Base-by-base conservation (phyloP, 495 filamentous ascomycete species). In the Aspergillus hancockii region DNA sequence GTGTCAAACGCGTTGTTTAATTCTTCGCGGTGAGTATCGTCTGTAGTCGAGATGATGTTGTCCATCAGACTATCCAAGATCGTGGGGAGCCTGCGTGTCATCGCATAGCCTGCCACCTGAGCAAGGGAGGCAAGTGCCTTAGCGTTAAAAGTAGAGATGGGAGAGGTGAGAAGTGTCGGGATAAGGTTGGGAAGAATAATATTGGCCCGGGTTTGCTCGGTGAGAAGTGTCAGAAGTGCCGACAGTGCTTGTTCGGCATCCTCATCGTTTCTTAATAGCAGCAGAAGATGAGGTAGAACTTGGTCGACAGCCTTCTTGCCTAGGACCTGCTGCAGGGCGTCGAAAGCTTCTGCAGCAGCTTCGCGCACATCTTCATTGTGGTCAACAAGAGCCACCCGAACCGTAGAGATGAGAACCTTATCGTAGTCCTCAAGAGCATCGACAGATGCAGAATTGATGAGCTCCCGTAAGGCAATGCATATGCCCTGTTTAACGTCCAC, bases 401-500 rank as follows among this genome's bases (percentile, higher is more conserved):
- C 90, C 46, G 97, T 92, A 12, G 91, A 92, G 58, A 98, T 96
- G 34, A 98, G 83, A 4, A 90, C 91, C 79, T 92, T 93, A 71
- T 98, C 94, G 68, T 94, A 93, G 58, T 96, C 93, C 70, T 96
- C 92, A 28, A 98, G 81, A 23, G 90, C 85, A 46, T 98, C 94
- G 7, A 86, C 82, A 32, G 93, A 91, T 19, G 95, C 91, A n/a
- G 95, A 93, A 32, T 87, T 81, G 59, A 97, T 96, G 49, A 98
- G 85, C 71, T 98, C 94, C 56, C 90, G 89, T 59, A 98, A 79
- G 22, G 94, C 94, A 67, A 98, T 93, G 69, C 94, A 98, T 59
- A 98, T 98, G 69, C 94, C 94, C 78, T 98, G 93, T 71, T 90
- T 95, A 57, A 93, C 89, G 75, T 98, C 91, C 18, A 92, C 89